Evolutionary conservation across 1,139 yeast genomes (phyloP).

Genomic region (Nakaseomyces sp.): DNA sequence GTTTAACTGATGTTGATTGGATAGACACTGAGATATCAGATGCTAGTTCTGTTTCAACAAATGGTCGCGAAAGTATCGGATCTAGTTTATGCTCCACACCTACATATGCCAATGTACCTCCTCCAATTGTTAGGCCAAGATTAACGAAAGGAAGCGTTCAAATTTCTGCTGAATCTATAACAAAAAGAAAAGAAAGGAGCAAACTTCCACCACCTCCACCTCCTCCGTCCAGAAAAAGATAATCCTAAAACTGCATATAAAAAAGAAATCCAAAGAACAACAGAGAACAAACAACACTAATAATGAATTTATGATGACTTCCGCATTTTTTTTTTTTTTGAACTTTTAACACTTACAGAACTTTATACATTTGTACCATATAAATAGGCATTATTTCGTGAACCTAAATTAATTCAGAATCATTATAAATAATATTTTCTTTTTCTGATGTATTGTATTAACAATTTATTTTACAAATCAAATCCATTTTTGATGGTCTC

Average conservation of each 20-base stretch:
- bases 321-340: not conserved
- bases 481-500: no score
- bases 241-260: not conserved
- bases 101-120: constrained; percentile 4
- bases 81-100: constrained; percentile 12
- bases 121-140: not conserved
- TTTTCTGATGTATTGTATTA: not conserved
- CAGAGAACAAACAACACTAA: no score
- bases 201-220: constrained; percentile 11
- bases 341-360: not conserved
- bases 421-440: no score
- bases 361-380: not conserved
- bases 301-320: not conserved
- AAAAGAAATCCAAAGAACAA: no score
- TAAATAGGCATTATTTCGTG: not conserved
- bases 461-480: not conserved
- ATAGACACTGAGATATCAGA: constrained; percentile 25
- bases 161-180: constrained; percentile 32
- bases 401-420: no score
- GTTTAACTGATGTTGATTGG: constrained; percentile 50
- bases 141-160: constrained; percentile 8
- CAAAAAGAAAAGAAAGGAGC: constrained; percentile 10
- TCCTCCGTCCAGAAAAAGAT: constrained; percentile 7
- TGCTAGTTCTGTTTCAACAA: constrained; percentile 7
- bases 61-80: constrained; percentile 13